Evolutionary conservation across 768 basidiomycete genomes (phyloP).

Genomic region (Suillus alpinus): DNA sequence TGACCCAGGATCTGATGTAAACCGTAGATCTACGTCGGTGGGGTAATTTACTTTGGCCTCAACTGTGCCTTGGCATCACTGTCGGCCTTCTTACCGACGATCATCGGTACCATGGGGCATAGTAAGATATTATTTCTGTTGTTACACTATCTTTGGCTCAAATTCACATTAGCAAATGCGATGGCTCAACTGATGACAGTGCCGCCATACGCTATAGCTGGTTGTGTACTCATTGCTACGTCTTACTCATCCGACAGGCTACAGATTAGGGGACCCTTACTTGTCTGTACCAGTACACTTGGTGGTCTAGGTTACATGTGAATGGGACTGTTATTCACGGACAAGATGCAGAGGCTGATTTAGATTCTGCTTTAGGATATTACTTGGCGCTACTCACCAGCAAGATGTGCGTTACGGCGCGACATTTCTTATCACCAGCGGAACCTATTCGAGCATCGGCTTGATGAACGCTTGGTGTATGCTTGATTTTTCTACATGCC

Average conservation of each 20-base stretch:
- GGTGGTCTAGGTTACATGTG: conserved; percentile 44
- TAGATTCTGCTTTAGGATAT: conserved; percentile 19
- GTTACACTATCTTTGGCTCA: not conserved
- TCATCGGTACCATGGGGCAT: conserved; percentile 49
- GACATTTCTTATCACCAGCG: conserved; percentile 43
- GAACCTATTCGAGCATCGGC: conserved; percentile 45
- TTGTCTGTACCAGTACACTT: conserved; percentile 28
- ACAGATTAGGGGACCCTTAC: conserved; percentile 39
- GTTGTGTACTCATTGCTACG: conserved; percentile 32
- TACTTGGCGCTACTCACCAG: conserved; percentile 31
- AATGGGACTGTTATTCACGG: not conserved
- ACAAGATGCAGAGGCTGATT: not conserved
- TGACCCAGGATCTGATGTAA: conserved; percentile 8
- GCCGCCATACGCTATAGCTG: conserved; percentile 49
- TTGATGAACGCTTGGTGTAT: conserved; percentile 48
- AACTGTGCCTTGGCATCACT: conserved; percentile 49
- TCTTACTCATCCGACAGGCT: conserved; percentile 44
- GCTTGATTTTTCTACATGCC: conserved; percentile 7
- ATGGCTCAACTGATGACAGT: conserved; percentile 50
- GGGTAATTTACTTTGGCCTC: conserved; percentile 46
- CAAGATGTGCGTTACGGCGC: conserved; percentile 43
- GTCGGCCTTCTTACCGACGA: conserved; percentile 54
- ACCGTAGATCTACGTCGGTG: conserved; percentile 41
- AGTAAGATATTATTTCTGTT: conserved; percentile 27
- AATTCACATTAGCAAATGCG: conserved; percentile 31